Evolutionary conservation across 805 yeast species (phyloP).

Genomic region (Cyberlindnera americana): DNA sequence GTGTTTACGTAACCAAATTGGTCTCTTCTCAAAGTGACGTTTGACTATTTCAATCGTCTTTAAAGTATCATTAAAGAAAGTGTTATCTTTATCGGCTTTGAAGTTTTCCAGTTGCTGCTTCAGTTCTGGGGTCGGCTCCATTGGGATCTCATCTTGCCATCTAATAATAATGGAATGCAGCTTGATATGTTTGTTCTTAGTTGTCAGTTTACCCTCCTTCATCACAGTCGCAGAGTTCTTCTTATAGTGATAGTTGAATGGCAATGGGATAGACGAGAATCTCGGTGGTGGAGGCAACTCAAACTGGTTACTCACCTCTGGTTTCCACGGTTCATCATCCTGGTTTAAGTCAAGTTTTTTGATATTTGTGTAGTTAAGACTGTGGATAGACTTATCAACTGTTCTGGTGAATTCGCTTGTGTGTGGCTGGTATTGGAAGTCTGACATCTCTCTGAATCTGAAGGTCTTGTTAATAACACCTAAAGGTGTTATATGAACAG

Average conservation of each 20-base stretch:
- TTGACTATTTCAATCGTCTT: conserved; percentile 29
- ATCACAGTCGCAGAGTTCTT: conserved; percentile 59
- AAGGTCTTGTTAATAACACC: conserved; percentile 67
- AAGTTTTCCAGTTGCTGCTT: conserved; percentile 39
- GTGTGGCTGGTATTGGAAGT: conserved; percentile 71
- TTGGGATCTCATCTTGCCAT: conserved; percentile 47
- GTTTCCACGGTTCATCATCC: conserved; percentile 36
- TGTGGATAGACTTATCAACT: conserved; percentile 37
- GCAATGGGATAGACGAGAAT: conserved; percentile 71
- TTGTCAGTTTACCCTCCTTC: conserved; percentile 46
- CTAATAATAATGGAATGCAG: conserved; percentile 52
- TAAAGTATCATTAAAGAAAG: conserved; percentile 28
- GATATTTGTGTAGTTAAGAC: conserved; percentile 41
- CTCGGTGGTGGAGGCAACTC: conserved; percentile 85
- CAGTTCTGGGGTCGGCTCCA: conserved; percentile 47
- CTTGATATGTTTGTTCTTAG: conserved; percentile 43
- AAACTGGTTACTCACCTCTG: conserved; percentile 27
- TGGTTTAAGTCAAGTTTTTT: conserved; percentile 33
- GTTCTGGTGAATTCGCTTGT: conserved; percentile 47
- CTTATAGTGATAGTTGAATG: conserved; percentile 73
- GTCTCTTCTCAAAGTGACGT: conserved; percentile 61
- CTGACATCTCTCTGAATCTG: conserved; percentile 81
- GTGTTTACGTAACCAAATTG: conserved; percentile 83
- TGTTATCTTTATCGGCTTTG: conserved; percentile 30
- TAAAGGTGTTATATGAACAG: conserved; percentile 51